Base-by-base conservation (phyloP, 179 eudicot species). In the Kewa caespitosa region DNA sequence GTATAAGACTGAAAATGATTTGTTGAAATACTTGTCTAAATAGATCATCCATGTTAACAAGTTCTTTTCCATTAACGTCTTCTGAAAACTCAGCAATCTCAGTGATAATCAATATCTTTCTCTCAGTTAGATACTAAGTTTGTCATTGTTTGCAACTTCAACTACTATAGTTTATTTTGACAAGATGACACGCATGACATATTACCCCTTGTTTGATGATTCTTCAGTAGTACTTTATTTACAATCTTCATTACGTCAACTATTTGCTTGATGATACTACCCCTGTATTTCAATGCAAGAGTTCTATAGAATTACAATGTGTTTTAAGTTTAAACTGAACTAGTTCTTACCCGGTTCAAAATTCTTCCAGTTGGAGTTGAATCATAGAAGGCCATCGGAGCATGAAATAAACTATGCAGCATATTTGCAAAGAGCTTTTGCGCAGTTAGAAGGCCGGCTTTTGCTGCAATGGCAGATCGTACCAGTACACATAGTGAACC, bases 321-420 rank as follows among this genome's bases (percentile, higher is more conserved):
- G n/a, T n/a, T n/a, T n/a, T n/a, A n/a, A n/a, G n/a, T n/a, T n/a
- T n/a, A n/a, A n/a, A 36, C 3, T 17, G 25, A n/a, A 48, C 30
- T 32, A 72, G 52, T 32, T 74, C 89, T 85, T 78, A 95, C 99
- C 84, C 99, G 86, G 77, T 91, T 95, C 37, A 95, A 72, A 73
- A 95, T 93, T 86, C 98, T 85, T 78, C 99, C 99, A 0, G 94
- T 78, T 38, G 97, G 98, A 42, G 98, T 95, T n/a, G 99, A 93
- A 82, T 95, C 99, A 52, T 93, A 95, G 85, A 95, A 95, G 0
- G 97, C 80, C 99, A 93, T 93, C 17, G 99, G 99, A 83, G 99
- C 89, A 17, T 92, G 87, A 7, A 95, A 33, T 33, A 95, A 76
- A 74, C 92, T 90, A 43, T 79, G 89, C 57, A 91, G 83, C 97